Base-by-base conservation (phyloP, 257 asterid species). In the Echites panduratus region DNA sequence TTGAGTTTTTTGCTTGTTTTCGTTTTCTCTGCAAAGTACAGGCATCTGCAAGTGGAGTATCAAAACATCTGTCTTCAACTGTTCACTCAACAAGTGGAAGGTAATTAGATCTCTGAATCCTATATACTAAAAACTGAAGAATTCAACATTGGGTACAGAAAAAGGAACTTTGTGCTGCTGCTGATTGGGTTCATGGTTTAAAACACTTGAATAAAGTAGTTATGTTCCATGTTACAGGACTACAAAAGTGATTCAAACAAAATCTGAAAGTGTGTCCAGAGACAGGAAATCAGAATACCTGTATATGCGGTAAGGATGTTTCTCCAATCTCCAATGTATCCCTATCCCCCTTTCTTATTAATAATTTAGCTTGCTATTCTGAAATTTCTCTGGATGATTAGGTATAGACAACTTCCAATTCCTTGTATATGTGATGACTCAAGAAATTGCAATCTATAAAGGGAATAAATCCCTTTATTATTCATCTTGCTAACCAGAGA, bases 1-100 rank as follows among this genome's bases (percentile, higher is more conserved):
- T 32, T 16, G 6, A 62, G 47, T 48, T 35, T 45, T 38, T 50
- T 10, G 49, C 47, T 53, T 32, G 38, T 32, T 20, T 29, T 49
- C 63, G 54, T 44, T 9, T 56, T 52, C 65, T 73, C 29, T 76
- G 9, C 45, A 24, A 74, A 70, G 26, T 79, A 81, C 84, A 90
- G 96, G 84, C 84, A 79, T 77, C 86, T 29, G 80, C 68, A 53
- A 78, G 66, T 80, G 77, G 78, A 76, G 17, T 77, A 68, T 50
- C 76, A 66, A 83, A 83, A 80, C 81, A 56, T 77, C 75, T 57
- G 12, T 45, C 82, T 20, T 75, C 78, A 57, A 75, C 73, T 72
- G 81, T 82, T 81, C 82, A 66, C 64, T 83, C 57, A 71, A 83
- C 76, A 73, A 85, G 59, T 77, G 76, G 54, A 81, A 84, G 93